Percentiles rank a stretch among this genome's conserved stretches.
Evolutionary conservation across 768 basidiomycete species (phyloP).

Genomic region (Mycena epipterygia): DNA sequence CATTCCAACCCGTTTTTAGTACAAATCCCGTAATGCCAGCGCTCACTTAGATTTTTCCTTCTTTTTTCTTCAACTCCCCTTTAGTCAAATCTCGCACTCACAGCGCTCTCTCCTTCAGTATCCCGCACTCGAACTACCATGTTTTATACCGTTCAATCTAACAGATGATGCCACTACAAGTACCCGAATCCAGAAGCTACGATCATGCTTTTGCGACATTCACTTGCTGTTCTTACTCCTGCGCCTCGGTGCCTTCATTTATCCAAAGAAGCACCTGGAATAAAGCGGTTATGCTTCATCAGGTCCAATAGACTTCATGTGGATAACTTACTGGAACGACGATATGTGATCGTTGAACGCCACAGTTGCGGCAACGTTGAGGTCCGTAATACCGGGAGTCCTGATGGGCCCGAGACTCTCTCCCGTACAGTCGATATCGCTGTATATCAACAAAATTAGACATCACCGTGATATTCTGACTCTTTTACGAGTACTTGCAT

Average conservation of each 20-base stretch:
- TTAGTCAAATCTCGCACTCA: no score
- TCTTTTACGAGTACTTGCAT: neutral
- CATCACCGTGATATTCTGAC: neutral
- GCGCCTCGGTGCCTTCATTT: neutral
- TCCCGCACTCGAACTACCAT: no score
- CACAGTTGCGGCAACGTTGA: neutral
- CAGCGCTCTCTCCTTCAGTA: no score
- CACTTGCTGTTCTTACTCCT: neutral
- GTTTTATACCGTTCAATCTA: no score
- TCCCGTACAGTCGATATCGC: neutral
- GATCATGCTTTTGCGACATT: neutral
- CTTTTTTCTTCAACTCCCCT: no score
- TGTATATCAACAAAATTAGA: neutral
- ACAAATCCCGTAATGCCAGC: no score
- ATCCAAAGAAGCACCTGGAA: neutral
- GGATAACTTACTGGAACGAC: neutral
- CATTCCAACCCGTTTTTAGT: no score
- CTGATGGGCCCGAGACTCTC: neutral
- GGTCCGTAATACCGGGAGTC: neutral
- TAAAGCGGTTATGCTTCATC: neutral
- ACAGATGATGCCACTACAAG: neutral
- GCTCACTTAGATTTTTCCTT: no score
- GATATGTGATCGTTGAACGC: slow-evolving; percentile 3
- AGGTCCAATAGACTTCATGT: neutral
- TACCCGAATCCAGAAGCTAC: neutral